Evolutionary conservation across 2,329 filamentous ascomycete species (phyloP), one percentile per base, ranked within the genome.

Genomic region (Celoporthe dispersa): DNA sequence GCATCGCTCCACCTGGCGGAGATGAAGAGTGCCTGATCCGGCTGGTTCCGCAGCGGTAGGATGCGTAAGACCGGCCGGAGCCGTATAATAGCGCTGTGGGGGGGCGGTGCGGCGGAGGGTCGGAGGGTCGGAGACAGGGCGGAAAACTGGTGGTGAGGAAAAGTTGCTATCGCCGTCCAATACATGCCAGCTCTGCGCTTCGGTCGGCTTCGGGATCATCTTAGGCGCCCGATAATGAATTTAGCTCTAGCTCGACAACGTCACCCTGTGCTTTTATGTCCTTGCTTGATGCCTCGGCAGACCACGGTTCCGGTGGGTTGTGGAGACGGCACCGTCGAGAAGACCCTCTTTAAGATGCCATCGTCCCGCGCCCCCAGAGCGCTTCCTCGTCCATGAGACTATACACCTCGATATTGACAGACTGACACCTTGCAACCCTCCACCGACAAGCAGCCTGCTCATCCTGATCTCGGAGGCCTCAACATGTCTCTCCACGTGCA

Each of bases 401-500:
- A n/a, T 8, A 33, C 53, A 31, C 12, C 51, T 16, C 28, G 53
- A 31, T 31, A 28, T 31, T 14, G 53, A 31, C 25, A 57, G 14
- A 57, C 25, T 19, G 28, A 57, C 53, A 31, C 28, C 28, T 19
- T 57, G 11, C 28, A 8, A 19, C 5, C 14, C 53, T 33, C n/a
- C 28, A 8, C 53, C 19, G 28, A 57, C 53, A n/a, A 60, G 31
- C 19, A 60, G 31, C 25, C 44, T 37, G 7, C 22, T 37, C 28
- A 22, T 35, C 14, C 19, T 60, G 28, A 35, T 11, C 55, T 22
- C 35, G 14, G 14, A 14, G n/a, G 39, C n/a, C 8, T 33, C n/a
- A 66, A 39, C 33, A 74, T 71, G 73, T 67, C 60, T 59, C 77
- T 86, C 59, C 78, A 77, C 39, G 73, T 88, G 28, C 86, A 88